Evolutionary conservation across 306 rosid genomes (phyloP), one percentile per base, ranked within the genome.

Genomic region (Vigna nakashimae): DNA sequence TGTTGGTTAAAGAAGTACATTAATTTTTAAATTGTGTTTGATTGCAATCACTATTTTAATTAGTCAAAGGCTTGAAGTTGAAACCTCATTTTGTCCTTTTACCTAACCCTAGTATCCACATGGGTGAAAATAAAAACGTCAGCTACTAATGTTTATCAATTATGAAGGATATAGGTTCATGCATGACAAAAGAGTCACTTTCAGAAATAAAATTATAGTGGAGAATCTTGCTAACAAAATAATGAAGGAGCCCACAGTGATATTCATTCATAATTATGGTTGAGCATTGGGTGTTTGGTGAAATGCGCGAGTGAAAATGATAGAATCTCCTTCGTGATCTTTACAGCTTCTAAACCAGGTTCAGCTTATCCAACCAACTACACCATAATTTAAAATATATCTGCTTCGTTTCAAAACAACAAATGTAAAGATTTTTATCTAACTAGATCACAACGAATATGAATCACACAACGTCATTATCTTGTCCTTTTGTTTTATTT

Each of bases 221-320:
- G 80, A 85, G 97, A 94, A 91, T 89, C 96, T 90, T 84, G 73
- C 83, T 77, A 89, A 87, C 90, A 89, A 87, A 82, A 83, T 84
- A 65, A 84, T 79, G 81, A 91, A 76, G 80, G 88, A 83, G 81
- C 91, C 92, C 92, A 90, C 89, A 28, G 46, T 59, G 80, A 74
- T 75, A 76, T 76, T 62, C 69, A 75, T 85, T 83, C 80, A 83
- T 79, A 80, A 80, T 83, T 80, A 87, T 84, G 80, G 75, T 51
- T 26, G 65, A 60, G 62, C 68, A 48, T 76, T 70, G 69, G 75
- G 82, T 80, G 85, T 78, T 89, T 78, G 84, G 90, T 77, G 83
- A 73, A 85, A 79, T 75, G 66, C 16, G 73, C 36, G 53, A 77
- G 76, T 76, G 87, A 84, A 87, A 92, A 86, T 80, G 92, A 90